phyloP scores from a whole-genome alignment of 805 yeast species.

The Grigorovia jiainica region DNA sequence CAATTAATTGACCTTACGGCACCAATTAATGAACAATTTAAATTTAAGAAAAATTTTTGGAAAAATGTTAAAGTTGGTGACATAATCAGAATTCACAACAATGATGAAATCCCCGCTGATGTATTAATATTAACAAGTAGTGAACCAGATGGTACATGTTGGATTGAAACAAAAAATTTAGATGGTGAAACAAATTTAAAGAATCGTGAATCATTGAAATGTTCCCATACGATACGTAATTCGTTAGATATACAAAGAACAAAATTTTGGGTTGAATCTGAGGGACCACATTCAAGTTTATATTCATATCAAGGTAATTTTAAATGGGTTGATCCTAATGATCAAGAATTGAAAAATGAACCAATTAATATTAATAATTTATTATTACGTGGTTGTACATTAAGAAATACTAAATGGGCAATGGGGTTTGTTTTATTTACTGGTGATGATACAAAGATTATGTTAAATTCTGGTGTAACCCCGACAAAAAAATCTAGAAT shows the following conservation, averaged over 20 bases:
- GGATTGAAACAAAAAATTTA: conserved; percentile 70
- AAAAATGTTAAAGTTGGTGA: conserved; percentile 68
- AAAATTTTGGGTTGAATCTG: conserved; percentile 62
- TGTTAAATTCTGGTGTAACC: conserved; percentile 75
- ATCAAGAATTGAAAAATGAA: conserved; percentile 34
- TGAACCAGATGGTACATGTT: conserved; percentile 61
- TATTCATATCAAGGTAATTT: conserved; percentile 70
- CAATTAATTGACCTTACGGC: conserved; percentile 50
- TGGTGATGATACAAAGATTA: conserved; percentile 72
- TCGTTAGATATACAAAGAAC: conserved; percentile 41
- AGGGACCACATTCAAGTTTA: conserved; percentile 77
- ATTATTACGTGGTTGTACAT: conserved; percentile 64
- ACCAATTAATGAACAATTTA: conserved; percentile 29
- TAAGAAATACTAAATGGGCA: conserved; percentile 78
- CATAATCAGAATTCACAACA: conserved; percentile 55
- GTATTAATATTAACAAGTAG: conserved; percentile 53
- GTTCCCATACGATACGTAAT: conserved; percentile 42
- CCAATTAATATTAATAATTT: conserved; percentile 64
- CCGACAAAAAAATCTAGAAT: conserved; percentile 72
- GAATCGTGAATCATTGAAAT: conserved; percentile 62
- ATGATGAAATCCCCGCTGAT: conserved; percentile 79
- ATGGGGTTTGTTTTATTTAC: conserved; percentile 70
- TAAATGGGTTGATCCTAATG: conserved; percentile 35
- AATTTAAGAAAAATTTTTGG: conserved; percentile 40
- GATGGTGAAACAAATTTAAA: conserved; percentile 79